phyloP scores from a whole-genome alignment of 495 filamentous ascomycete genomes.

The Penicillium paxilli region DNA sequence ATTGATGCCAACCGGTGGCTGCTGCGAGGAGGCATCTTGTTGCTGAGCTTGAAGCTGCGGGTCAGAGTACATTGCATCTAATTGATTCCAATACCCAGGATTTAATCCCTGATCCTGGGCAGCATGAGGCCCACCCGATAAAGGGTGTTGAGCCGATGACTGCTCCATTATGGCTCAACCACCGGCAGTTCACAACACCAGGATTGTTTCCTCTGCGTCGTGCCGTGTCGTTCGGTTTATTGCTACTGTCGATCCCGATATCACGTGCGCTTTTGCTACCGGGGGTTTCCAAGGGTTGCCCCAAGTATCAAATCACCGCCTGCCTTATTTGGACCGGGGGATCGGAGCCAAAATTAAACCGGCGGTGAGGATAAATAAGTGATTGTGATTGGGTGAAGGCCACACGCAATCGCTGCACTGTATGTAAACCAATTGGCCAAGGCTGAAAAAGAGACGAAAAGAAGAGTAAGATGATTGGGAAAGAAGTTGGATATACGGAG shows the following conservation, averaged over 20 bases:
- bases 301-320: no score
- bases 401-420: not conserved
- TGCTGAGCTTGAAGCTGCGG: conserved; percentile 24
- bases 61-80: conserved; percentile 39
- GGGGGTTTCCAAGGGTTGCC: no score
- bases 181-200: conserved; percentile 6
- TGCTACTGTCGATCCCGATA: conserved; percentile 9
- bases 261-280: not conserved
- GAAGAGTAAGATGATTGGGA: not conserved
- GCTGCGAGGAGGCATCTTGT: conserved; percentile 10
- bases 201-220: conserved; percentile 15
- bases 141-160: conserved; percentile 33
- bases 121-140: conserved; percentile 34
- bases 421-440: not conserved
- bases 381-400: not conserved
- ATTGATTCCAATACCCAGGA: conserved; percentile 39
- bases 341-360: not conserved
- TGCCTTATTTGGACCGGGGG: not conserved
- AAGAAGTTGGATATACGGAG: not conserved
- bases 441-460: not conserved
- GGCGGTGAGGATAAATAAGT: not conserved
- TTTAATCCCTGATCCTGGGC: conserved; percentile 26
- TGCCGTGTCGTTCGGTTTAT: conserved; percentile 2
- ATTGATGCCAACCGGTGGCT: conserved; percentile 3
- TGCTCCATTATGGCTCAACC: conserved; percentile 39